These are phyloP conservation scores for Fusarium chlamydosporum DNA, from an alignment of 2,329 filamentous ascomycete genomes.

Conservation along the genomic window DNA sequence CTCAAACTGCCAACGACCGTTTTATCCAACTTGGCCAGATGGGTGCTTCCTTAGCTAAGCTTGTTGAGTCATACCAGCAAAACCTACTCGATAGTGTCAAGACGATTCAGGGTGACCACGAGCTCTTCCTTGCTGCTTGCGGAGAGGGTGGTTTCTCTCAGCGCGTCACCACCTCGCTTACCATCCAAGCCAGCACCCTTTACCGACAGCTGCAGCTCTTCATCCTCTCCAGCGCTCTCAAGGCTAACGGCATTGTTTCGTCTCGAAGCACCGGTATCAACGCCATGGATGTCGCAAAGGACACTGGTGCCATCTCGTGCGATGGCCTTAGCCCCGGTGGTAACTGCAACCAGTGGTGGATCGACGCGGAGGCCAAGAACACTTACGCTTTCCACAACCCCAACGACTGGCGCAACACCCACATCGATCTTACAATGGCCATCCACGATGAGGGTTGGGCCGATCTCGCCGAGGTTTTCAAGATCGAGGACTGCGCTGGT, in stretches of 20 bases:
- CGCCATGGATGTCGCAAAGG: conserved; percentile 5
- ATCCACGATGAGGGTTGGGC: conserved; percentile 23
- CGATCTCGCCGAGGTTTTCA: conserved; percentile 15
- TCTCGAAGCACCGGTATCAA: conserved; percentile 16
- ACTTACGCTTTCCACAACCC: conserved; percentile 31
- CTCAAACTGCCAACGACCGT: conserved; percentile 13
- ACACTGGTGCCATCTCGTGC: conserved; percentile 13
- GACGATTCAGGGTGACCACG: conserved; percentile 17
- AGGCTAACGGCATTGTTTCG: conserved; percentile 18
- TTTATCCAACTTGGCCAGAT: conserved; percentile 18
- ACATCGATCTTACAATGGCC: conserved; percentile 15
- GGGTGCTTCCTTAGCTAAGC: conserved; percentile 8
- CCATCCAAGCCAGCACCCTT: conserved; percentile 23
- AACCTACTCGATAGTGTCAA: conserved; percentile 30
- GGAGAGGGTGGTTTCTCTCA: conserved; percentile 27
- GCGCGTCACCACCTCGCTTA: conserved; percentile 28
- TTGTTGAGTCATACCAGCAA: conserved; percentile 22
- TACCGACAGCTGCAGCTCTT: conserved; percentile 27
- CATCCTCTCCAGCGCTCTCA: conserved; percentile 20
- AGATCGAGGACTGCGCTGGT: conserved; percentile 30
- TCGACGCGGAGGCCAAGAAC: conserved; percentile 11
- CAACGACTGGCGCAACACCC: conserved; percentile 22
- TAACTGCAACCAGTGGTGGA: conserved; percentile 32
- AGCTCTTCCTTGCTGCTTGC: conserved; percentile 21
- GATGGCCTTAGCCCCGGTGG: background rate